These are phyloP conservation scores for Schoenoplectus triqueter DNA, from an alignment of 202 grass and related monocot genomes.

Conservation along the genomic window DNA sequence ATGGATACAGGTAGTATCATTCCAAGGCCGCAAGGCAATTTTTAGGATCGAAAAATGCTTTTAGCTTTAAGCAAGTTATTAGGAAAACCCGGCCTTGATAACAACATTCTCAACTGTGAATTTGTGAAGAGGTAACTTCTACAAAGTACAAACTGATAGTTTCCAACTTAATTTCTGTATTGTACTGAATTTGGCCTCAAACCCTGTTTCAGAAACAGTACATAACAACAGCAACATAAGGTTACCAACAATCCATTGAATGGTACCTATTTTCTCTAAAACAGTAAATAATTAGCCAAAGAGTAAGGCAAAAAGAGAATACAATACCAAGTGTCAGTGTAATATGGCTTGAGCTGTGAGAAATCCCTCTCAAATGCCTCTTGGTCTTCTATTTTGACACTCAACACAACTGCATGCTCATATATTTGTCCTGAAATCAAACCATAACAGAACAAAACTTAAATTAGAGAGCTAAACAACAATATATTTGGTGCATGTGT, in stretches of 20 bases:
- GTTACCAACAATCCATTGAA: not conserved
- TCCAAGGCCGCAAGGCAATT: no score
- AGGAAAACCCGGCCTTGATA: no score
- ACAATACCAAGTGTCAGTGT: constrained; percentile 76
- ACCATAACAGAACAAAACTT: constrained; percentile 11
- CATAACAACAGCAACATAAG: not conserved
- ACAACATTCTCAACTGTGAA: not conserved
- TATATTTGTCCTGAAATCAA: constrained; percentile 65
- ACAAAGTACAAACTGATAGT: constrained; percentile 1
- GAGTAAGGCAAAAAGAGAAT: constrained; percentile 18
- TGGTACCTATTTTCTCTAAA: not conserved
- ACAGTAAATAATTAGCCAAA: not conserved
- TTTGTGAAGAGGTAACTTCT: not conserved
- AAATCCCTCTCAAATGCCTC: constrained; percentile 77
- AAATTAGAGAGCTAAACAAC: constrained; percentile 15
- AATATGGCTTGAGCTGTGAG: constrained; percentile 90
- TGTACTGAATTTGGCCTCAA: not conserved
- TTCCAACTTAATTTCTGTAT: not conserved
- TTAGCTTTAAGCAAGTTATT: no score
- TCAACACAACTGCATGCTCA: constrained; percentile 77
- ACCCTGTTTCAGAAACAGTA: not conserved
- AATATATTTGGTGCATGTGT: constrained; percentile 13
- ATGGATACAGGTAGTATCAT: not conserved
- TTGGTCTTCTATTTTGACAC: constrained; percentile 58
- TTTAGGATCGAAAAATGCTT: no score